phyloP scores from a whole-genome alignment of 148 eudicot species.

The Selenicereus undatus region DNA sequence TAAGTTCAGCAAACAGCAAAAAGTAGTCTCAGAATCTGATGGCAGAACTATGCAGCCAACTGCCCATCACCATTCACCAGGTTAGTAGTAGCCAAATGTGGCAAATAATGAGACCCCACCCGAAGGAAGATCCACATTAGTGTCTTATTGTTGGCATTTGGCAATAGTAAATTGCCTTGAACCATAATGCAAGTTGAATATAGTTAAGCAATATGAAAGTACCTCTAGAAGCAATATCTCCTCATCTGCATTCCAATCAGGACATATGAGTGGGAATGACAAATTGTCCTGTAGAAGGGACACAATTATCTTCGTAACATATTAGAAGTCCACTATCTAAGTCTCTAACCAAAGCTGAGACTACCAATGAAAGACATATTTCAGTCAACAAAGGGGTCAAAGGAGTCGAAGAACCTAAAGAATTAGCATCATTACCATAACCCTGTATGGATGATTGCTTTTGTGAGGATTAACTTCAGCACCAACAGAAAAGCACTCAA shows the following conservation, averaged over 20 bases:
- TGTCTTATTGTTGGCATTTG: neutral
- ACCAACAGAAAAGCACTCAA: slow-evolving; percentile 97
- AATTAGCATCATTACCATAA: slow-evolving; percentile 56
- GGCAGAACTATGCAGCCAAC: neutral
- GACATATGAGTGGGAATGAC: slow-evolving; percentile 80
- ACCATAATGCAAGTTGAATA: neutral
- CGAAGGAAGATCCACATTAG: neutral
- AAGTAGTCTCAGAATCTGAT: slow-evolving; percentile 2
- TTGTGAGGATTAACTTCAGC: slow-evolving; percentile 90
- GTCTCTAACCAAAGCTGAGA: neutral
- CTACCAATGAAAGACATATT: slow-evolving; percentile 1
- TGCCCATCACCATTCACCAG: neutral
- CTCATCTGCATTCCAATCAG: slow-evolving; percentile 98
- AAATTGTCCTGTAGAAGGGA: slow-evolving; percentile 62
- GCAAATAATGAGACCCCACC: neutral
- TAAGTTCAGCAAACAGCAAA: slow-evolving; percentile 1
- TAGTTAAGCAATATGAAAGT: slow-evolving; percentile 14
- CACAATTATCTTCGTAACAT: neutral
- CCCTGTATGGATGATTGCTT: slow-evolving; percentile 84
- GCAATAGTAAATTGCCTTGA: neutral
- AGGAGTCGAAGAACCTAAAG: neutral
- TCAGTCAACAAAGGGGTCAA: neutral
- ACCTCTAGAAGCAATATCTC: slow-evolving; percentile 94
- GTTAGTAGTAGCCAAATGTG: neutral
- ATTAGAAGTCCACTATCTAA: neutral